Percentiles rank a stretch among this genome's conserved stretches.
Conservation (phyloP, 495 filamentous ascomycete species). For the Neurospora sp. region DNA sequence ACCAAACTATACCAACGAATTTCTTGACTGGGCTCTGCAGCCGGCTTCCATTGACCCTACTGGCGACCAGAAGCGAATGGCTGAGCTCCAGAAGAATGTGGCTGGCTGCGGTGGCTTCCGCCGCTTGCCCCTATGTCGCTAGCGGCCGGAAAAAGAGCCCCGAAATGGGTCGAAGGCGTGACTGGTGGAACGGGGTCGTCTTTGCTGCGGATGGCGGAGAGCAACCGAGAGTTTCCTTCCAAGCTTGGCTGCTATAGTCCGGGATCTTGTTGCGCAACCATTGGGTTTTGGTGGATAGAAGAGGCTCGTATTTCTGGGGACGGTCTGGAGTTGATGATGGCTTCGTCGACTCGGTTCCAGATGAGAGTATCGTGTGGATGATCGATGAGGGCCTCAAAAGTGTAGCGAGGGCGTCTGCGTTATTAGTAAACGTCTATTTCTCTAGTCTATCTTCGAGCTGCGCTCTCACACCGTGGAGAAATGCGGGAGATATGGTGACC, state of each 20-base stretch:
- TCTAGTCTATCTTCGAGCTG: background rate
- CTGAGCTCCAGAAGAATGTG: conserved; percentile 46
- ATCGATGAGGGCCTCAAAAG: background rate
- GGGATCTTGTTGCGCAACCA: background rate
- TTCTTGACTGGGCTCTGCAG: conserved; percentile 50
- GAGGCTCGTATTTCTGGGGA: background rate
- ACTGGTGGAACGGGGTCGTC: background rate
- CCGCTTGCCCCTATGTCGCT: conserved; percentile 14
- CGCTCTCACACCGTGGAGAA: no score
- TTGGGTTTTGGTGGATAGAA: background rate
- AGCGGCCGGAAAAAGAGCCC: background rate
- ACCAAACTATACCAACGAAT: conserved; percentile 60
- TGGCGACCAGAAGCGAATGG: conserved; percentile 60
- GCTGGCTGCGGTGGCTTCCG: conserved; percentile 40
- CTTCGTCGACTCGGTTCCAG: background rate
- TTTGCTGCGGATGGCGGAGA: background rate
- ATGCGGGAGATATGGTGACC: background rate
- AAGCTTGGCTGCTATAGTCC: background rate
- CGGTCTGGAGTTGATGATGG: background rate
- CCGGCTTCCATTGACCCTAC: conserved; percentile 49
- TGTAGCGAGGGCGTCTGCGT: background rate
- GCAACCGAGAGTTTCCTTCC: background rate
- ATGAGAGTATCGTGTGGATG: background rate
- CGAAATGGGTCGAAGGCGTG: background rate
- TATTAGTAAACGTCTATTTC: background rate